phyloP scores from a whole-genome alignment of 1,139 yeast genomes.

The Nakaseomyces glabratus region DNA sequence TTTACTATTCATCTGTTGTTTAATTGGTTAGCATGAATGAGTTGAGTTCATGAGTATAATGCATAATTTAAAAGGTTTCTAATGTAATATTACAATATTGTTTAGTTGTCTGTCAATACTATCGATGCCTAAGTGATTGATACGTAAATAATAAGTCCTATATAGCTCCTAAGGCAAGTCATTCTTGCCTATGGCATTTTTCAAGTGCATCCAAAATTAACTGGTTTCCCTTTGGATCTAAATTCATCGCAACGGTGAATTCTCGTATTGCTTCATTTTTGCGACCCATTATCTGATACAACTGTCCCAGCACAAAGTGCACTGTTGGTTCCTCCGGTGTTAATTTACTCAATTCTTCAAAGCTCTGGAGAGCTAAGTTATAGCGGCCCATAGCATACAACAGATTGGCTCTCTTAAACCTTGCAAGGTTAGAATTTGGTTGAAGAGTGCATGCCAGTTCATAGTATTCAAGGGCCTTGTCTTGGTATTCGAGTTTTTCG shows the following conservation, averaged over 20 bases:
- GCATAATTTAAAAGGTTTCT: too few species aligned
- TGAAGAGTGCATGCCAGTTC: constrained; percentile 77
- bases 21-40: too few species aligned
- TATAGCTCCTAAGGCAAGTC: not conserved
- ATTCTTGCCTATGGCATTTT: constrained; percentile 30
- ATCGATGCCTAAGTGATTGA: too few species aligned
- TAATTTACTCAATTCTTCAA: constrained; percentile 58
- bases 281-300: constrained; percentile 69
- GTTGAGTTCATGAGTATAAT: too few species aligned
- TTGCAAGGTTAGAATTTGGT: constrained; percentile 77
- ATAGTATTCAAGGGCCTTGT: constrained; percentile 73
- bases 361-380: constrained; percentile 62
- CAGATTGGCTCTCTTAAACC: constrained; percentile 82
- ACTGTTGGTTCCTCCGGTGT: constrained; percentile 96
- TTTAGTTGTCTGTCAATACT: too few species aligned
- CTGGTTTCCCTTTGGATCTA: constrained; percentile 91
- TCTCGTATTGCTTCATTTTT: constrained; percentile 74
- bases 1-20: too few species aligned
- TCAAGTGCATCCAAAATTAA: constrained; percentile 80
- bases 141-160: too few species aligned
- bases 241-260: constrained; percentile 79
- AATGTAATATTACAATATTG: too few species aligned
- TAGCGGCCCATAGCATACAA: constrained; percentile 64
- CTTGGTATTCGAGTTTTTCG: constrained; percentile 62
- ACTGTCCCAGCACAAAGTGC: constrained; percentile 79